phyloP scores from a whole-genome alignment of 2,329 filamentous ascomycete species.

The Sarocladium strictum region DNA sequence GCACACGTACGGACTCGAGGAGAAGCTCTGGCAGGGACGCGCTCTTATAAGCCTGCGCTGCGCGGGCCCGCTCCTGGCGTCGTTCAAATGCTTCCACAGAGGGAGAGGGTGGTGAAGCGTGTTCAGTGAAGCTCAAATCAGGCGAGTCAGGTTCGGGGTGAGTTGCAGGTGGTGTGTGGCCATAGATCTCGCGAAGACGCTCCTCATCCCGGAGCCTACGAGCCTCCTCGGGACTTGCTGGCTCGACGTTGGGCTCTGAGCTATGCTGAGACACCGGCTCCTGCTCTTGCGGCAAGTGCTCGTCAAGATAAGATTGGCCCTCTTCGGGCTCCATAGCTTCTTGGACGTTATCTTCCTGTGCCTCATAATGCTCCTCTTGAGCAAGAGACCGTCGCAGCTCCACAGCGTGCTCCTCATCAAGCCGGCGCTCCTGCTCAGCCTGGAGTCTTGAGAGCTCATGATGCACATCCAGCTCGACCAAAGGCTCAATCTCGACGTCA shows the following conservation, averaged over 20 bases:
- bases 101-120: constrained; percentile 15
- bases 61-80: constrained; percentile 19
- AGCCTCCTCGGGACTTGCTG: constrained; percentile 20
- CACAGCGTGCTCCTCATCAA: constrained; percentile 28
- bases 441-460: constrained; percentile 54
- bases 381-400: constrained; percentile 29
- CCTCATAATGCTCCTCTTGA: constrained; percentile 26
- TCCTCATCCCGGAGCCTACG: constrained; percentile 41
- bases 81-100: constrained; percentile 22
- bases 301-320: constrained; percentile 22
- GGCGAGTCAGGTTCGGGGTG: neutral
- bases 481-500: constrained; percentile 82
- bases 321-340: constrained; percentile 19
- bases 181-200: constrained; percentile 49
- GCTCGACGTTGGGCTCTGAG: constrained; percentile 10
- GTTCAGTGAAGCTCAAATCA: neutral
- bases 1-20: constrained; percentile 45
- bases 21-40: constrained; percentile 50
- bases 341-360: constrained; percentile 15
- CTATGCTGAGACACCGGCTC: constrained; percentile 7
- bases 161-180: constrained; percentile 19
- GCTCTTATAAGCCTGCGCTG: constrained; percentile 25
- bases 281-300: constrained; percentile 15
- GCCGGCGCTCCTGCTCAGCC: constrained; percentile 25
- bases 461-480: constrained; percentile 54